A percentile compares a stretch with the other conserved stretches of the same genome.
Evolutionary conservation across 345 rosid species (phyloP).

Genomic region (Ricinus communis): DNA sequence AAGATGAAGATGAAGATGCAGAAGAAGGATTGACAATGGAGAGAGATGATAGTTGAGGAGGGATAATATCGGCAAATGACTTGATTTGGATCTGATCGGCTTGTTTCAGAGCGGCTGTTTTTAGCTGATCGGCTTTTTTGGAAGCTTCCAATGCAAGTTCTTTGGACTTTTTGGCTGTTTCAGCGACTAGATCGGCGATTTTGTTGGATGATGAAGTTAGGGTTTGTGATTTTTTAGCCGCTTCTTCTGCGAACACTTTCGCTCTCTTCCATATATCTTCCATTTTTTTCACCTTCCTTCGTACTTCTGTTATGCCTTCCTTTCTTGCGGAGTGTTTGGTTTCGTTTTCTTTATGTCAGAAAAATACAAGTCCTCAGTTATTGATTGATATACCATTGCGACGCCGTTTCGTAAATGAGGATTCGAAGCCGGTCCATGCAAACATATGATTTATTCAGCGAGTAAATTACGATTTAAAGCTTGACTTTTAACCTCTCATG

Average conservation of each 20-base stretch:
- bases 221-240: slow-evolving; percentile 73
- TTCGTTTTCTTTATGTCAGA: not conserved
- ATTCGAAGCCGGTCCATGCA: too few relatives aligned
- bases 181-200: slow-evolving; percentile 75
- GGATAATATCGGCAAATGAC: slow-evolving; percentile 71
- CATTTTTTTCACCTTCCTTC: slow-evolving; percentile 34
- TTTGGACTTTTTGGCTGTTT: slow-evolving; percentile 85
- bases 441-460: too few relatives aligned
- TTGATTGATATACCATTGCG: too few relatives aligned
- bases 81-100: slow-evolving; percentile 89
- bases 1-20: slow-evolving; percentile 38
- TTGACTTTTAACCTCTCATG: too few relatives aligned
- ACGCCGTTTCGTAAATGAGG: too few relatives aligned
- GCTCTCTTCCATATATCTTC: slow-evolving; percentile 90
- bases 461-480: too few relatives aligned
- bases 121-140: slow-evolving; percentile 70
- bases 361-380: too few relatives aligned
- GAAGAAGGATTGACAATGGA: slow-evolving; percentile 30
- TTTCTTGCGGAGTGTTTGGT: not conserved
- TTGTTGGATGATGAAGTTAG: slow-evolving; percentile 59
- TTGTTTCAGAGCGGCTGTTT: slow-evolving; percentile 70
- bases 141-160: slow-evolving; percentile 92
- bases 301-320: too few relatives aligned
- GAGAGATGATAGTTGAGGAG: slow-evolving; percentile 54
- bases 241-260: slow-evolving; percentile 75